Conservation (phyloP, 2,329 filamentous ascomycete genomes). For the Trichoderma sp. region DNA sequence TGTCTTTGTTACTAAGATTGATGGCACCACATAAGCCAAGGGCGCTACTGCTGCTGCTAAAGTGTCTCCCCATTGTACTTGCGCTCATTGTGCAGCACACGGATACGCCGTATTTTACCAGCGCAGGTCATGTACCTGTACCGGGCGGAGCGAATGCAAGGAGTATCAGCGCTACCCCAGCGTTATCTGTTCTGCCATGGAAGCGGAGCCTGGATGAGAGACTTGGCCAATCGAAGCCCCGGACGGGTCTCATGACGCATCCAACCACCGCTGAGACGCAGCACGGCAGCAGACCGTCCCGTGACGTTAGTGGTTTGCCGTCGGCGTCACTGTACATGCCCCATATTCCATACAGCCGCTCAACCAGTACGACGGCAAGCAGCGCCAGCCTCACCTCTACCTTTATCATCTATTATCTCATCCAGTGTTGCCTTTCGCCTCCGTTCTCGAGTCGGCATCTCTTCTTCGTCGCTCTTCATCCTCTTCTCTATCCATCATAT, state of each 20-base stretch:
- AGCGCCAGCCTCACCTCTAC: slow-evolving; percentile 15
- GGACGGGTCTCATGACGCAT: slow-evolving; percentile 36
- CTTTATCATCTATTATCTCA: not conserved
- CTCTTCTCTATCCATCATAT: not conserved
- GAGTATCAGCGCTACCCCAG: slow-evolving; percentile 6
- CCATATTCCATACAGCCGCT: not conserved
- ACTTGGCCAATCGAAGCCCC: not conserved
- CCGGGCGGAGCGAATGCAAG: not conserved
- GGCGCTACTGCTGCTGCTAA: not conserved
- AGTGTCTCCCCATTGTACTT: not conserved
- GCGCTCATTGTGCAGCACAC: not conserved
- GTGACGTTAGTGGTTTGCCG: slow-evolving; percentile 21
- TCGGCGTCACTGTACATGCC: slow-evolving; percentile 15
- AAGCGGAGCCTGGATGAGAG: not conserved
- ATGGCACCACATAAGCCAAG: not conserved
- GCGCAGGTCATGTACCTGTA: not conserved
- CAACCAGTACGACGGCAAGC: not conserved
- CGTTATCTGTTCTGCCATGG: slow-evolving; percentile 2
- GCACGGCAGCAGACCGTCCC: slow-evolving; percentile 12
- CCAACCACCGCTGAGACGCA: slow-evolving; percentile 27
- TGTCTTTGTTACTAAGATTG: not conserved
- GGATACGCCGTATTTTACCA: not conserved
- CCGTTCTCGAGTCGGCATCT: not conserved
- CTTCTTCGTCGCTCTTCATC: not conserved
- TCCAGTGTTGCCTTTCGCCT: not conserved